phyloP scores from a whole-genome alignment of 2,329 filamentous ascomycete species.

The Septoria linicola region DNA sequence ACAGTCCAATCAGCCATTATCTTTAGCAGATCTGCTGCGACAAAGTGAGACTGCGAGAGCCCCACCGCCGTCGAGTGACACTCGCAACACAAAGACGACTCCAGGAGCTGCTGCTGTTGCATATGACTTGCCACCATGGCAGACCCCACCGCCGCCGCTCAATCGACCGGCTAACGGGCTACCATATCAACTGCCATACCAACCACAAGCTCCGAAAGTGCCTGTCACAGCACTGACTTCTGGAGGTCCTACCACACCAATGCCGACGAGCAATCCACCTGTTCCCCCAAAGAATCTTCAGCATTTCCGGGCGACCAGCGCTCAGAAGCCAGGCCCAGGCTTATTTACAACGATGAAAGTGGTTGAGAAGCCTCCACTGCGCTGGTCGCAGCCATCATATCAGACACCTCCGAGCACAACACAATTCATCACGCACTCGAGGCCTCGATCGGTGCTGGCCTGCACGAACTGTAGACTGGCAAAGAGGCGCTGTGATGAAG shows the following conservation, averaged over 20 bases:
- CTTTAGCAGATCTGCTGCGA: constrained; percentile 33
- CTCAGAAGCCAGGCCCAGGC: constrained; percentile 18
- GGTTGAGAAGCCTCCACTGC: constrained; percentile 2
- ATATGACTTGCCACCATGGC: constrained; percentile 34
- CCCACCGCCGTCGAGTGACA: constrained; percentile 8
- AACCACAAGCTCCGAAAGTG: constrained; percentile 18
- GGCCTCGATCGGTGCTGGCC: constrained; percentile 6
- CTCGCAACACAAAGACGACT: constrained; percentile 8
- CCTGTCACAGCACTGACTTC: not conserved
- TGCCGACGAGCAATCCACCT: not conserved
- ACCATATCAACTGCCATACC: constrained; percentile 29
- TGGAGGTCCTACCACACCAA: not conserved
- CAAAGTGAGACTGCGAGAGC: constrained; percentile 27
- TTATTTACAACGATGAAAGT: constrained; percentile 32
- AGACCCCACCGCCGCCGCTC: constrained; percentile 25
- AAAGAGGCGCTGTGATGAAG: constrained; percentile 23
- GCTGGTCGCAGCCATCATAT: constrained; percentile 7
- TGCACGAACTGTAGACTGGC: constrained; percentile 15
- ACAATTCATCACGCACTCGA: not conserved
- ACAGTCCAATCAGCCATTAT: constrained; percentile 16
- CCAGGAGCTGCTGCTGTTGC: constrained; percentile 22
- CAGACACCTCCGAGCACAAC: constrained; percentile 4
- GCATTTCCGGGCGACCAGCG: constrained; percentile 2
- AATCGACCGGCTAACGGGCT: constrained; percentile 6
- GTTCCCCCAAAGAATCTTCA: constrained; percentile 8